Conservation (phyloP, 2,329 filamentous ascomycete genomes). For the Alternaria conjuncta region DNA sequence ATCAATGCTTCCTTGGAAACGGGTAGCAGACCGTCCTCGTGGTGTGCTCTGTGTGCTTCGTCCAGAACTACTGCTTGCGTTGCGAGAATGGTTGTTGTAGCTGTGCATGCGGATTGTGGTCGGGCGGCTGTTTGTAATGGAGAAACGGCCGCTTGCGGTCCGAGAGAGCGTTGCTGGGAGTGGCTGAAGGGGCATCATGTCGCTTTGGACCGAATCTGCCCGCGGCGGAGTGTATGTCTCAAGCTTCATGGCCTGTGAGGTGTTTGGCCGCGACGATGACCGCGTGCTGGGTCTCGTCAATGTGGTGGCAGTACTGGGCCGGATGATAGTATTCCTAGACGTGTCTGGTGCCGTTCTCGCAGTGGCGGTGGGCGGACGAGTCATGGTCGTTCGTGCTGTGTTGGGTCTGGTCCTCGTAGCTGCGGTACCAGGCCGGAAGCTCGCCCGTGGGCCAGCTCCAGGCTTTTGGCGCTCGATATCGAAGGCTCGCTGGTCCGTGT, state of each 20-base stretch:
- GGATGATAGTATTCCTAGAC: background rate
- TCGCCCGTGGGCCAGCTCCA: conserved; percentile 10
- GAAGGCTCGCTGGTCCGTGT: conserved; percentile 13
- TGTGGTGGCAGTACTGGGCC: background rate
- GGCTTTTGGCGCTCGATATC: conserved; percentile 35
- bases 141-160: conserved; percentile 11
- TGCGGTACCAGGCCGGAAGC: conserved; percentile 12
- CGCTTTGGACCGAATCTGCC: background rate
- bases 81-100: conserved; percentile 17
- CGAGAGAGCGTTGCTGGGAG: conserved; percentile 18
- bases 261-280: background rate
- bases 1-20: conserved; percentile 19
- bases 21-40: background rate
- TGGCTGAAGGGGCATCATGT: conserved; percentile 1
- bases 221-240: background rate
- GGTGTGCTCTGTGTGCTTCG: conserved; percentile 5
- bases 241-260: background rate
- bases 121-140: conserved; percentile 2
- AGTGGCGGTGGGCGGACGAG: background rate
- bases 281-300: background rate
- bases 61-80: conserved; percentile 13
- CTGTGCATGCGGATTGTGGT: background rate
- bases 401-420: conserved; percentile 5
- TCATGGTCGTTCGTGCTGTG: conserved; percentile 3
- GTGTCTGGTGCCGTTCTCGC: background rate